A percentile compares a stretch with the other conserved stretches of the same genome.
These are phyloP conservation scores for Sherardia arvensis DNA, from an alignment of 257 asterid species.

Conservation along the genomic window DNA sequence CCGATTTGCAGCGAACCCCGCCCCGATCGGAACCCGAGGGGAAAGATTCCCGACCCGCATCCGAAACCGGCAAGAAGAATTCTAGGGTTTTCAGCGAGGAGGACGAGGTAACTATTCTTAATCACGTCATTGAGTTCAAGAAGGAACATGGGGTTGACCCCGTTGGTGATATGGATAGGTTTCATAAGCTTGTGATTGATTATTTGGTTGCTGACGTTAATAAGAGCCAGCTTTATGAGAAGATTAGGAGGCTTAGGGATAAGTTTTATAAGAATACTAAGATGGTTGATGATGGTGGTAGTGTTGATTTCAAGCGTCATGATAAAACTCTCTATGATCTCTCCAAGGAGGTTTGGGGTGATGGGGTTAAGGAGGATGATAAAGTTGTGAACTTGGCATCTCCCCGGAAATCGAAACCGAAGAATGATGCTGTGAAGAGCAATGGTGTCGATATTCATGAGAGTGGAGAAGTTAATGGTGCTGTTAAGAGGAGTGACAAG, in stretches of 20 bases:
- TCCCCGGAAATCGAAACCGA: no score
- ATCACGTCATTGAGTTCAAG: constrained; percentile 40
- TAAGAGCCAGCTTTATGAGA: constrained; percentile 32
- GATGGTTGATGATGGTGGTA: constrained; percentile 25
- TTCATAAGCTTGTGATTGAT: constrained; percentile 32
- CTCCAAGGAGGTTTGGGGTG: constrained; percentile 49
- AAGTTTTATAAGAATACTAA: constrained; percentile 29
- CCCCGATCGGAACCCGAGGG: background rate
- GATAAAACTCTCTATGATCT: constrained; percentile 27
- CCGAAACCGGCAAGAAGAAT: constrained; percentile 7
- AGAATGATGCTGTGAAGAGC: background rate
- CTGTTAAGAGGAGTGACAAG: background rate
- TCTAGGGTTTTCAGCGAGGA: constrained; percentile 45
- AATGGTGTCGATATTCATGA: constrained; percentile 1
- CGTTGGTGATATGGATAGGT: constrained; percentile 27
- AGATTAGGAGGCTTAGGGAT: constrained; percentile 36
- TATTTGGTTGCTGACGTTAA: constrained; percentile 28
- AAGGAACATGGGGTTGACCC: constrained; percentile 25
- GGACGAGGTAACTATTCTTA: constrained; percentile 43
- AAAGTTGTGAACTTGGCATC: background rate
- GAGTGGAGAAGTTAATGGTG: background rate
- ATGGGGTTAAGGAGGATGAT: background rate
- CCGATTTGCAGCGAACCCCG: background rate
- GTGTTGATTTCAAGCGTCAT: constrained; percentile 35
- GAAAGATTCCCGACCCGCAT: background rate